Evolutionary conservation across 2,329 filamentous ascomycete species (phyloP).

Genomic region (Elsinoe fawcettii): DNA sequence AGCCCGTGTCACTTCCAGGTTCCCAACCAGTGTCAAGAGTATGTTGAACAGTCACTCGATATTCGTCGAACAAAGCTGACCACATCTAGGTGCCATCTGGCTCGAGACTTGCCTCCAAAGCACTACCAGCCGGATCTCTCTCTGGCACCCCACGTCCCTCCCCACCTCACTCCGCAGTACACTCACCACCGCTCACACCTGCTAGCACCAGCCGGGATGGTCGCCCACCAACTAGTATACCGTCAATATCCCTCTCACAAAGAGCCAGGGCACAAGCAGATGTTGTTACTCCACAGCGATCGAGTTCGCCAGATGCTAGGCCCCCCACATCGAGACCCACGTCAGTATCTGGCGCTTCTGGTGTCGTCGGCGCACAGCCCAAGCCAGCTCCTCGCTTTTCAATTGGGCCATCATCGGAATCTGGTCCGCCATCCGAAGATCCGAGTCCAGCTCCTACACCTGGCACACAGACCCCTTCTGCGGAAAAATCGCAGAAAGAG

Average conservation of each 20-base stretch:
- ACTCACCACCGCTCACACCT: slow-evolving; percentile 84
- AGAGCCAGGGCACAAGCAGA: slow-evolving; percentile 35
- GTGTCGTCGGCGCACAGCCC: slow-evolving; percentile 38
- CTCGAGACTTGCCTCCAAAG: slow-evolving; percentile 30
- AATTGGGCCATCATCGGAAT: slow-evolving; percentile 50
- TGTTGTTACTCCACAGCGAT: slow-evolving; percentile 58
- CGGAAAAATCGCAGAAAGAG: not conserved
- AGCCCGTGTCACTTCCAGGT: slow-evolving; percentile 79
- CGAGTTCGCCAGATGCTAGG: slow-evolving; percentile 34
- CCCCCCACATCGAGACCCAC: slow-evolving; percentile 34
- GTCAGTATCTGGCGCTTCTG: slow-evolving; percentile 37
- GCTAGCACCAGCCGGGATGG: slow-evolving; percentile 61
- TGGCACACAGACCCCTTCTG: slow-evolving; percentile 37
- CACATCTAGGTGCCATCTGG: slow-evolving; percentile 41
- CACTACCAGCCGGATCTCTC: slow-evolving; percentile 30
- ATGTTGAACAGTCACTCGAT: slow-evolving; percentile 46
- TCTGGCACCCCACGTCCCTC: slow-evolving; percentile 58
- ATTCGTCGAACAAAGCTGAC: slow-evolving; percentile 35
- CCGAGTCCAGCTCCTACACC: slow-evolving; percentile 56
- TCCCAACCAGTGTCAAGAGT: slow-evolving; percentile 80
- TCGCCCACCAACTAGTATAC: slow-evolving; percentile 27
- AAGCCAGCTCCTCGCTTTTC: slow-evolving; percentile 48
- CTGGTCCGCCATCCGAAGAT: slow-evolving; percentile 47
- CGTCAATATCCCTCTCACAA: slow-evolving; percentile 17
- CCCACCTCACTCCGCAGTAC: slow-evolving; percentile 61